These are phyloP conservation scores for Candida ulmi DNA, from an alignment of 805 yeast genomes.

Conservation along the genomic window DNA sequence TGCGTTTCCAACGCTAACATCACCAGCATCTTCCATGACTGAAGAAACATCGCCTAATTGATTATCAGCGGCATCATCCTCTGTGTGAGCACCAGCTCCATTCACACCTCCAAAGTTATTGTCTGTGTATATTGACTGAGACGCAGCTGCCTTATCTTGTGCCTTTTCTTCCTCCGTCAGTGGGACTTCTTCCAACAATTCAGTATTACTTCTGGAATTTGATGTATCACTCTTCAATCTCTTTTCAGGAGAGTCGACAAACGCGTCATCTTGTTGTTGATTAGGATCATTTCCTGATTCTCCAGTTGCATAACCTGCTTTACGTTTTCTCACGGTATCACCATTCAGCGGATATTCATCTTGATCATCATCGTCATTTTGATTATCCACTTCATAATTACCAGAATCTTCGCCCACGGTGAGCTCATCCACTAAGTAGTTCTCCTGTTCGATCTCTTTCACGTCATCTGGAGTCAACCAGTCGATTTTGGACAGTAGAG, in stretches of 20 bases:
- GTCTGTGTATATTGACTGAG: too few relatives aligned
- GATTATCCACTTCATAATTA: background rate
- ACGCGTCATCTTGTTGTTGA: background rate
- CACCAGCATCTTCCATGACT: conserved; percentile 20
- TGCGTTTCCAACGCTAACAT: conserved; percentile 14
- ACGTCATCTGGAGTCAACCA: conserved; percentile 21
- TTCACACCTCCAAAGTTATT: too few relatives aligned
- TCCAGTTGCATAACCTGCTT: conserved; percentile 1
- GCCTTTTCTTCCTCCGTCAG: background rate
- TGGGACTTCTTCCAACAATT: background rate
- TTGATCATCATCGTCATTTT: conserved; percentile 4
- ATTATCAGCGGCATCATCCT: too few relatives aligned
- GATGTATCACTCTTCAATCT: conserved; percentile 9
- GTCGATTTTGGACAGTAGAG: conserved; percentile 18
- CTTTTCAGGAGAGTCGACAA: conserved; percentile 17
- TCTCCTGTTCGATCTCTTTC: conserved; percentile 15
- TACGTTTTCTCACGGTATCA: conserved; percentile 1
- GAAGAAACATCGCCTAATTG: too few relatives aligned
- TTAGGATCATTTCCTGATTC: conserved; percentile 3
- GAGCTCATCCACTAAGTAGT: conserved; percentile 13
- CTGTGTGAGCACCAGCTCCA: too few relatives aligned
- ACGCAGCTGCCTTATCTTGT: too few relatives aligned
- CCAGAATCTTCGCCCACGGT: conserved; percentile 1
- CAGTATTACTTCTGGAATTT: background rate
- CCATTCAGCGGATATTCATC: conserved; percentile 4